Percentiles rank a stretch among this genome's conserved stretches.
These are phyloP conservation scores for Amylostereum areolatum DNA, from an alignment of 1,284 basidiomycete genomes.

Conservation along the genomic window DNA sequence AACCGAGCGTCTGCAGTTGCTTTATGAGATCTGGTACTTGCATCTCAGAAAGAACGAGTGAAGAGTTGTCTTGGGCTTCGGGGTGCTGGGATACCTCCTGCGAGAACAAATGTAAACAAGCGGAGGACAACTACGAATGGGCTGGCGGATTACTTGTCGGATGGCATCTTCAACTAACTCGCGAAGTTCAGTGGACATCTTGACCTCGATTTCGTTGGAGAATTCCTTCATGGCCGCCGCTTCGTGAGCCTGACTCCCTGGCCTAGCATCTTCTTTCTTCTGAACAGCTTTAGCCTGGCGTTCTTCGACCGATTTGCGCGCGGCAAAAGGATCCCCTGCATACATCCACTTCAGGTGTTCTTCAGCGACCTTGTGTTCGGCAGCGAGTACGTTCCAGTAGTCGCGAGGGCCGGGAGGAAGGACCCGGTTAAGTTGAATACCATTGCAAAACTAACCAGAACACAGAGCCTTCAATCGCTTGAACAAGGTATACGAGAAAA, in stretches of 20 bases:
- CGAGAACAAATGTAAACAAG: not conserved
- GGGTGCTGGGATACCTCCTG: slow-evolving; percentile 50
- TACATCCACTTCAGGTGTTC: slow-evolving; percentile 83
- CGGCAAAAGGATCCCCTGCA: slow-evolving; percentile 78
- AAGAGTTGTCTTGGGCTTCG: slow-evolving; percentile 41
- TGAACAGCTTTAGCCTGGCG: slow-evolving; percentile 53
- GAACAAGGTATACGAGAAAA: not conserved
- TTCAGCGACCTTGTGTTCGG: slow-evolving; percentile 62
- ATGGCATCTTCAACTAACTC: slow-evolving; percentile 81
- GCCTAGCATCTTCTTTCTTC: slow-evolving; percentile 31
- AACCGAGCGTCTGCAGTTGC: slow-evolving; percentile 53
- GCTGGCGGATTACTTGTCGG: slow-evolving; percentile 49
- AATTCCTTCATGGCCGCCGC: slow-evolving; percentile 38
- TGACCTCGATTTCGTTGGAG: slow-evolving; percentile 73
- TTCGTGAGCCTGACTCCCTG: slow-evolving; percentile 6
- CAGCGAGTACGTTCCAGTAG: slow-evolving; percentile 76
- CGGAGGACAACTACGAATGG: not conserved
- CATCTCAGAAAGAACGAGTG: slow-evolving; percentile 42
- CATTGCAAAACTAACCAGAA: slow-evolving; percentile 67
- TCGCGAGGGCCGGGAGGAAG: slow-evolving; percentile 79
- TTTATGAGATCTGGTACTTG: slow-evolving; percentile 31
- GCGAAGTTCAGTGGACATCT: slow-evolving; percentile 73
- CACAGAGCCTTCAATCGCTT: not conserved
- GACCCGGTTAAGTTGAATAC: slow-evolving; percentile 69
- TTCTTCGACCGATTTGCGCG: slow-evolving; percentile 59